These are phyloP conservation scores for Chlamydomonas schloesseri DNA, from an alignment of 139 green algal genomes.

Conservation along the genomic window DNA sequence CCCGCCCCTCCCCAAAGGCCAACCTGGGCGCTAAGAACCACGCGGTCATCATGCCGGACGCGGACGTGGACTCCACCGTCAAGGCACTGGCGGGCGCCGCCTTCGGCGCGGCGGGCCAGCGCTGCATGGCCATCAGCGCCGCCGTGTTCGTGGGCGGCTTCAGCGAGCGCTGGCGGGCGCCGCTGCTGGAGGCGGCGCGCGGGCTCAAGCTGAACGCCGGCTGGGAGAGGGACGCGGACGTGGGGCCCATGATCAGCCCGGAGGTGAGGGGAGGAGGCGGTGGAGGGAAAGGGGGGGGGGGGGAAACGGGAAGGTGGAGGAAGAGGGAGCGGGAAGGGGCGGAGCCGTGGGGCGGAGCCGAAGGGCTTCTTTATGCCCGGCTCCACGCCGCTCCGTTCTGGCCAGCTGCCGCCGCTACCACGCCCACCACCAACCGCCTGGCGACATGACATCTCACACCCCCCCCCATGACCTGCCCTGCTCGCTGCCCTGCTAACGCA, in stretches of 20 bases:
- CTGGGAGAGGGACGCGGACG: slow-evolving; percentile 81
- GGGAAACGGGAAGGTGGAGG: neutral
- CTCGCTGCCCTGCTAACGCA: no score
- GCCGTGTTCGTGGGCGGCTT: slow-evolving; percentile 92
- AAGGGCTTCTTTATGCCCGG: no score
- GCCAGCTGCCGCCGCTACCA: no score
- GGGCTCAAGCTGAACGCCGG: slow-evolving; percentile 85
- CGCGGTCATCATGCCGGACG: slow-evolving; percentile 95
- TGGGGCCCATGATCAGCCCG: slow-evolving; percentile 91
- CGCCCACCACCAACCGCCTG: no score
- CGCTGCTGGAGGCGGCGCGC: slow-evolving; percentile 77
- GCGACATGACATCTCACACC: no score
- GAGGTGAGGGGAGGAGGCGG: slow-evolving; percentile 54
- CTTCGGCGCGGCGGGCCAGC: slow-evolving; percentile 96
- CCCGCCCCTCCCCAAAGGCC: slow-evolving; percentile 18
- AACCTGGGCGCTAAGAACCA: slow-evolving; percentile 99
- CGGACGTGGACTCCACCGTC: slow-evolving; percentile 80
- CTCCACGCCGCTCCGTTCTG: no score
- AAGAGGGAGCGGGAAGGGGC: neutral
- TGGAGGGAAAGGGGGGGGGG: neutral
- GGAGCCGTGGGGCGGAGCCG: neutral
- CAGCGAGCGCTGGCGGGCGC: slow-evolving; percentile 66
- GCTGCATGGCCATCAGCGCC: slow-evolving; percentile 97
- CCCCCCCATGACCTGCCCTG: no score
- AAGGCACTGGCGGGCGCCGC: slow-evolving; percentile 86